Base-by-base conservation (phyloP, 2,329 filamentous ascomycete genomes). In the Elsinoe australis region DNA sequence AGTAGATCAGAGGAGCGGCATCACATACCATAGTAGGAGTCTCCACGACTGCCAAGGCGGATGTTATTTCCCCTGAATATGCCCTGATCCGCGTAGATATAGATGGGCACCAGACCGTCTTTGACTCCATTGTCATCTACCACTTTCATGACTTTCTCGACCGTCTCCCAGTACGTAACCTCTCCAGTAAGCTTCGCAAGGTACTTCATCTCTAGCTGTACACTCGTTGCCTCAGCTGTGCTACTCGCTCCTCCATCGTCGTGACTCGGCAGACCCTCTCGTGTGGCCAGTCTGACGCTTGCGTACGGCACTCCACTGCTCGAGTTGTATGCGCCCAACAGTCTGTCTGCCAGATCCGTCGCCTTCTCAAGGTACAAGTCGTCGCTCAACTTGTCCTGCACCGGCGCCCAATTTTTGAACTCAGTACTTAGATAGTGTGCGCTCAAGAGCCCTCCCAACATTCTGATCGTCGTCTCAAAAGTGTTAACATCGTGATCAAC, bases 151-250 rank as follows among this genome's bases (percentile, higher is more conserved):
- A 94, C 87, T 57, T 85, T 87, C 66, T 98, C 92, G 2, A 81
- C 88, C 59, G 82, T 83, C 56, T 92, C 82, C 92, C 92, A 98
- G 66, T 92, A 98, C 52, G 86, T 76, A 44, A 82, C 80, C 67
- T 98, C 92, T 28, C 92, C 92, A 0, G 89, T 98, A 51, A 98
- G 72, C 66, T 94, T 95, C 41, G 92, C 84, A 12, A 98, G 74
- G 61, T 98, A 98, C 65, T 96, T 96, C 73, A 96, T 87, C 65
- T 98, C 92, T 8, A 98, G 78, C 68, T 98, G 92, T 36, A 98
- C 65, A 6, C 85, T 92, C 2, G 90, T 87, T 0, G 90, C 85
- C 71, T 98, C 92, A 2, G 92, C 89, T 0, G 90, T 96, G 1
- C 90, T 95, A 0, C 89, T 92, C 5, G 90, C 87, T 7, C 92